Conservation (phyloP, 1,284 basidiomycete species). For the Pyrrhoderma noxium region DNA sequence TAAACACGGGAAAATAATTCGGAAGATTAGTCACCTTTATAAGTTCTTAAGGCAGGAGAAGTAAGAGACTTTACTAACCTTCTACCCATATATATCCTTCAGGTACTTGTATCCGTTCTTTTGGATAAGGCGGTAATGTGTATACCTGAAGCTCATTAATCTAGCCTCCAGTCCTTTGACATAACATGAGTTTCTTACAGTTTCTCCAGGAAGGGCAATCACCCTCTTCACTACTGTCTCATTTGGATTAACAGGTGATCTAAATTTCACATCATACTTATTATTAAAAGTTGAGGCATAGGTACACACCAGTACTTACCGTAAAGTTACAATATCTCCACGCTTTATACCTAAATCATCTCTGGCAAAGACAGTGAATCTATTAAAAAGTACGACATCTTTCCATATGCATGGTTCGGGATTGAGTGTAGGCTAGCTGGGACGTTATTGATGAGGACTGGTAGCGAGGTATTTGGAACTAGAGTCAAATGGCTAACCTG, state of each 20-base stretch:
- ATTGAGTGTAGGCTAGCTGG: conserved; percentile 67
- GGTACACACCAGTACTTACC: conserved; percentile 30
- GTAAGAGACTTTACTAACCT: conserved; percentile 32
- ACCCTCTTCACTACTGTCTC: conserved; percentile 62
- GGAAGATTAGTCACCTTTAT: not conserved
- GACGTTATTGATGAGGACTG: conserved; percentile 13
- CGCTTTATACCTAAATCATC: conserved; percentile 31
- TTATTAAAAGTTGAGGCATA: not conserved
- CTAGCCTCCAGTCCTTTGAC: not conserved
- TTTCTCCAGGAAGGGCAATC: conserved; percentile 55
- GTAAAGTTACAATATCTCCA: conserved; percentile 61
- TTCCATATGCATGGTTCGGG: conserved; percentile 55
- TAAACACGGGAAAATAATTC: conserved; percentile 6
- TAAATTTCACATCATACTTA: conserved; percentile 28
- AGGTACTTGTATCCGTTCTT: conserved; percentile 48
- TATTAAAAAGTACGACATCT: conserved; percentile 61
- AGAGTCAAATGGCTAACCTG: conserved; percentile 40
- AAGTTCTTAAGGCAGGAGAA: not conserved
- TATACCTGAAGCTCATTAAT: conserved; percentile 32
- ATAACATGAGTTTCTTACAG: conserved; percentile 26
- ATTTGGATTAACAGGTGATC: conserved; percentile 52
- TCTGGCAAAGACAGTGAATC: conserved; percentile 34
- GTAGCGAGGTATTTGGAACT: not conserved
- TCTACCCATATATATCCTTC: conserved; percentile 67
- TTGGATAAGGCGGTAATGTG: conserved; percentile 64